Evolutionary conservation across 257 asterid species (phyloP).

Genomic region (Fraxinus quadrangulata): DNA sequence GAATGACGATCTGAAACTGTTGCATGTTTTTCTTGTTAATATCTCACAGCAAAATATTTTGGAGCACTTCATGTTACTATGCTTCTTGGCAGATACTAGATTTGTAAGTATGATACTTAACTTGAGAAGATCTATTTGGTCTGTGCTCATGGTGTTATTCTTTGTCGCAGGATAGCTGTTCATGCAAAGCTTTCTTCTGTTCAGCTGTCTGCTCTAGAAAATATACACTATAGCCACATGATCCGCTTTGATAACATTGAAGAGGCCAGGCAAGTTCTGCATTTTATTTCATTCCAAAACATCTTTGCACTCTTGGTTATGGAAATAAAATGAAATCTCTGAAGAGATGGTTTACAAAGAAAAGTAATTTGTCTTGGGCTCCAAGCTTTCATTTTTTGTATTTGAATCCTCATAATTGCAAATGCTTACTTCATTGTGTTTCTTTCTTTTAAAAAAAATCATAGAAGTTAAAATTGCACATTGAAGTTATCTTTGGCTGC

Average conservation of each 20-base stretch:
- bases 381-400: conserved; percentile 6
- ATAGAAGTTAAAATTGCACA: conserved; percentile 1
- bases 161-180: conserved; percentile 63
- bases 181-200: conserved; percentile 55
- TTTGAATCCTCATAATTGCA: conserved; percentile 4
- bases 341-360: neutral
- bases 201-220: conserved; percentile 86
- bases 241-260: conserved; percentile 85
- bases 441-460: conserved; percentile 2
- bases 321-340: neutral
- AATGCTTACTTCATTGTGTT: conserved; percentile 1
- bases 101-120: neutral
- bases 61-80: neutral
- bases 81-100: neutral
- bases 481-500: conserved; percentile 28
- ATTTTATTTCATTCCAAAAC: conserved; percentile 19
- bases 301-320: neutral
- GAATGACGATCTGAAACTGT: neutral
- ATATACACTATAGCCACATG: conserved; percentile 93
- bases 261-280: conserved; percentile 66
- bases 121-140: conserved; percentile 17
- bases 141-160: conserved; percentile 28
- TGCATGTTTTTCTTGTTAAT: conserved; percentile 9
- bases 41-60: conserved; percentile 3
- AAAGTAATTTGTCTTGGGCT: neutral